A percentile compares a stretch with the other conserved stretches of the same genome.
Evolutionary conservation across 2,329 filamentous ascomycete genomes (phyloP).

Genomic region (Alternaria dauci): DNA sequence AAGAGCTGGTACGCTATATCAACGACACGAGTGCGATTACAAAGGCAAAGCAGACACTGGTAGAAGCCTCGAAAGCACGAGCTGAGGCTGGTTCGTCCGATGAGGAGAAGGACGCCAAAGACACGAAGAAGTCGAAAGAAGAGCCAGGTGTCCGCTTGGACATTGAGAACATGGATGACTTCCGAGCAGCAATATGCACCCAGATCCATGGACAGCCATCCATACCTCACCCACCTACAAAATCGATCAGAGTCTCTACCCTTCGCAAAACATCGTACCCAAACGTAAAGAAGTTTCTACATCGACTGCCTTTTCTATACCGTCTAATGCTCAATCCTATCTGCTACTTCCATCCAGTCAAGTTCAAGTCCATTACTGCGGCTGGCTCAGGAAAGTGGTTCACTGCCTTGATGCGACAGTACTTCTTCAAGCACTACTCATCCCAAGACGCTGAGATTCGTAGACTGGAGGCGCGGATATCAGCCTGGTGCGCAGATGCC

Average conservation of each 20-base stretch:
- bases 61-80: slow-evolving; percentile 34
- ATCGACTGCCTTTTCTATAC: slow-evolving; percentile 60
- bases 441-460: slow-evolving; percentile 56
- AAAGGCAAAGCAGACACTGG: slow-evolving; percentile 37
- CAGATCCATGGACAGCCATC: slow-evolving; percentile 59
- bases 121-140: slow-evolving; percentile 5
- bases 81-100: slow-evolving; percentile 33
- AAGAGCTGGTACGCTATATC: slow-evolving; percentile 50
- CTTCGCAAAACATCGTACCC: slow-evolving; percentile 56
- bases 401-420: slow-evolving; percentile 55
- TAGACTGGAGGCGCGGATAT: slow-evolving; percentile 57
- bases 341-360: slow-evolving; percentile 62
- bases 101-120: slow-evolving; percentile 34
- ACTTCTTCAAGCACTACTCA: slow-evolving; percentile 61
- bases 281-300: slow-evolving; percentile 55
- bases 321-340: slow-evolving; percentile 59
- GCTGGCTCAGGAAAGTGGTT: slow-evolving; percentile 62
- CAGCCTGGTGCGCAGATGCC: slow-evolving; percentile 60
- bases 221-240: slow-evolving; percentile 60
- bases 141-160: slow-evolving; percentile 38
- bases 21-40: slow-evolving; percentile 41
- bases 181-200: slow-evolving; percentile 61
- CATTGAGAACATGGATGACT: slow-evolving; percentile 50
- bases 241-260: slow-evolving; percentile 60
- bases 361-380: slow-evolving; percentile 59